A percentile compares a stretch with the other conserved stretches of the same genome.
Evolutionary conservation across 2,329 filamentous ascomycete genomes (phyloP).

Genomic region (Alternaria hordeiaustralica): DNA sequence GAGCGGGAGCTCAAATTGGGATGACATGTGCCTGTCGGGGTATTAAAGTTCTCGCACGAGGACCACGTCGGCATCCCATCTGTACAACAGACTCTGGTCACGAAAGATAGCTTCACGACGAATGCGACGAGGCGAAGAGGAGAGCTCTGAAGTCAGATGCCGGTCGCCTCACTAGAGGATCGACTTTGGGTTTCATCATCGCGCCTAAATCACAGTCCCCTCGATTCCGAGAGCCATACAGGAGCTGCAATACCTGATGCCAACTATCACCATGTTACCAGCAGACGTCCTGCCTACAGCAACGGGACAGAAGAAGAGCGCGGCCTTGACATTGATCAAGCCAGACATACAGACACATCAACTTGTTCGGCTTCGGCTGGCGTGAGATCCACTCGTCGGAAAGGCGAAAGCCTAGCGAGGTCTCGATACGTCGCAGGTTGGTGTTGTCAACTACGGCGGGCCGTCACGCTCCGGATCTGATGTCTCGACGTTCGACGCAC

Average conservation of each 20-base stretch:
- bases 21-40: slow-evolving; percentile 75
- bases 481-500: slow-evolving; percentile 20
- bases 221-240: slow-evolving; percentile 17
- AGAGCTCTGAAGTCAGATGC: slow-evolving; percentile 59
- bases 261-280: slow-evolving; percentile 35
- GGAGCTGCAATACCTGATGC: slow-evolving; percentile 48
- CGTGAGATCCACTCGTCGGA: slow-evolving; percentile 64
- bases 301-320: slow-evolving; percentile 46
- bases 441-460: slow-evolving; percentile 39
- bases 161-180: slow-evolving; percentile 56
- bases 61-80: slow-evolving; percentile 76
- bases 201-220: slow-evolving; percentile 15
- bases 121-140: slow-evolving; percentile 47
- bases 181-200: slow-evolving; percentile 59
- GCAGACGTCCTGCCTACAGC: slow-evolving; percentile 40
- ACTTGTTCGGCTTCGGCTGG: slow-evolving; percentile 35
- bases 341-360: slow-evolving; percentile 55
- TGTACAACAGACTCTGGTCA: slow-evolving; percentile 76
- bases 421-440: slow-evolving; percentile 46
- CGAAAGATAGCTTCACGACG: slow-evolving; percentile 62
- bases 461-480: slow-evolving; percentile 49
- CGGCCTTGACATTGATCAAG: slow-evolving; percentile 37
- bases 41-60: slow-evolving; percentile 74
- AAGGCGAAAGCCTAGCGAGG: slow-evolving; percentile 64
- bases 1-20: slow-evolving; percentile 58